Conservation (phyloP, 2,329 filamentous ascomycete genomes). For the Diaporthe humulicola region DNA sequence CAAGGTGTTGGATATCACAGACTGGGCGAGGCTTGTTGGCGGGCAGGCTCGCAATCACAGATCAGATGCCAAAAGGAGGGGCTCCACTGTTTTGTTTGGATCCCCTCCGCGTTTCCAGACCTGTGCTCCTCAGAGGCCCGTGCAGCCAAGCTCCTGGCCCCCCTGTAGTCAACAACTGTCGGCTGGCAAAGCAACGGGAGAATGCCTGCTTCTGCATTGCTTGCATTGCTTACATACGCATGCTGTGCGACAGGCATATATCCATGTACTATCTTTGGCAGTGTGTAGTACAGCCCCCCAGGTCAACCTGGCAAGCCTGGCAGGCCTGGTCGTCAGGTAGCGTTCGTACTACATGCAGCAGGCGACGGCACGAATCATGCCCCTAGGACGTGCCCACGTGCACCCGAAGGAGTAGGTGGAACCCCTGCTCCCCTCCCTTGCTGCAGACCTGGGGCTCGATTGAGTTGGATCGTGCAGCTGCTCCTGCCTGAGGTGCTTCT, state of each 20-base stretch:
- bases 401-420: conserved; percentile 29
- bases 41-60: conserved; percentile 5
- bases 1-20: neutral
- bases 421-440: conserved; percentile 29
- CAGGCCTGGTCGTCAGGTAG: neutral
- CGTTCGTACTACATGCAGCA: neutral
- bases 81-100: conserved; percentile 37
- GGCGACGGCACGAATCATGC: conserved; percentile 12
- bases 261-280: neutral
- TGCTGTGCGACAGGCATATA: neutral
- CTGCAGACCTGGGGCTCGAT: conserved; percentile 26
- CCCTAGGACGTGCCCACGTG: conserved; percentile 23
- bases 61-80: conserved; percentile 34
- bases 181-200: conserved; percentile 32
- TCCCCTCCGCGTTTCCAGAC: conserved; percentile 26
- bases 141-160: neutral
- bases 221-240: conserved; percentile 14
- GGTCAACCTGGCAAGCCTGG: no score
- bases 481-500: conserved; percentile 18
- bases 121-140: conserved; percentile 19
- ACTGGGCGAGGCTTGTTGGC: neutral
- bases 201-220: neutral
- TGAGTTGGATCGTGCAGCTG: conserved; percentile 24
- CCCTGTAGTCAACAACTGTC: conserved; percentile 18
- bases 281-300: neutral